A percentile compares a stretch with the other conserved stretches of the same genome.
phyloP scores from a whole-genome alignment of 1,139 yeast genomes.

The Candida albicans region DNA sequence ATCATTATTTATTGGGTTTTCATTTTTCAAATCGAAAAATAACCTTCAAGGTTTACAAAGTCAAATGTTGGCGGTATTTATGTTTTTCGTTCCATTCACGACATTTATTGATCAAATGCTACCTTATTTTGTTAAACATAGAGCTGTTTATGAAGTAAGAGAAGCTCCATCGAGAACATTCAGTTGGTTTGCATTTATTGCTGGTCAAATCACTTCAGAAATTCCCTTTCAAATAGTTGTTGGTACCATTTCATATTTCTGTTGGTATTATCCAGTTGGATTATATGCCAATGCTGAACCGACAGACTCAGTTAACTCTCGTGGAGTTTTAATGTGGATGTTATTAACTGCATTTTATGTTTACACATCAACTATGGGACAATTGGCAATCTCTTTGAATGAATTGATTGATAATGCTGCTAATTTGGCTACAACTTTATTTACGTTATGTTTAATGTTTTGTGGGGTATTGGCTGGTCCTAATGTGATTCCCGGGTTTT shows the following conservation, averaged over 20 bases:
- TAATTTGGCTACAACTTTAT: conserved; percentile 27
- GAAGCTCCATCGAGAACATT: conserved; percentile 34
- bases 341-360: conserved; percentile 38
- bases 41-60: conserved; percentile 44
- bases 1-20: conserved; percentile 49
- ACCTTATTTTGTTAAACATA: conserved; percentile 31
- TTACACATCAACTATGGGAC: conserved; percentile 39
- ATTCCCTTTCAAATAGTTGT: conserved; percentile 69
- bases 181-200: conserved; percentile 37
- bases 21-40: conserved; percentile 35
- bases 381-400: conserved; percentile 36
- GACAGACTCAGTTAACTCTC: conserved; percentile 23
- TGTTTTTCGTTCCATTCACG: conserved; percentile 48
- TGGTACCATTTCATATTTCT: conserved; percentile 67
- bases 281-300: conserved; percentile 54
- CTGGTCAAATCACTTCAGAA: conserved; percentile 69
- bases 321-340: conserved; percentile 50
- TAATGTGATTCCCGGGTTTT: conserved; percentile 29
- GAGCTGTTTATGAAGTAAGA: conserved; percentile 39
- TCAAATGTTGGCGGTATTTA: conserved; percentile 56
- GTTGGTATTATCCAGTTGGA: conserved; percentile 85
- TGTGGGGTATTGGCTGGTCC: conserved; percentile 33
- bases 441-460: conserved; percentile 32
- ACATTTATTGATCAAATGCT: conserved; percentile 56
- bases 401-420: conserved; percentile 44